A percentile compares a stretch with the other conserved stretches of the same genome.
These are phyloP conservation scores for Linderniella brevidens DNA, from an alignment of 257 asterid genomes.

Conservation along the genomic window DNA sequence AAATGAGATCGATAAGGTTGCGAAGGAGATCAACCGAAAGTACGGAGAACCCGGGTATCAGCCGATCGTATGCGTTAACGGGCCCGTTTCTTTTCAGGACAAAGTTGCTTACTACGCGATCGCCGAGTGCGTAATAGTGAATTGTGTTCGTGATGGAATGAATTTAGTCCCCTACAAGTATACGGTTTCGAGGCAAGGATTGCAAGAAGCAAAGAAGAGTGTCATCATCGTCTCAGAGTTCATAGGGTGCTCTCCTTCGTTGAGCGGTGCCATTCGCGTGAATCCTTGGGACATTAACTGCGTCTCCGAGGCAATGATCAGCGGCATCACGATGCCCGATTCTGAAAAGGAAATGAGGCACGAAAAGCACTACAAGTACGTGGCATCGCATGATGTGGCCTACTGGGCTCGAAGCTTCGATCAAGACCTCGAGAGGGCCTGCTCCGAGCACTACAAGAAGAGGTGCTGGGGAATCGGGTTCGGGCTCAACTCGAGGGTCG, in stretches of 20 bases:
- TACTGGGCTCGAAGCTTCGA: constrained; percentile 77
- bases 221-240: constrained; percentile 75
- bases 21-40: constrained; percentile 27
- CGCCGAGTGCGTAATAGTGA: constrained; percentile 77
- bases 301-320: constrained; percentile 53
- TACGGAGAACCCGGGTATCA: constrained; percentile 34
- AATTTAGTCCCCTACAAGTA: constrained; percentile 85
- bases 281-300: constrained; percentile 68
- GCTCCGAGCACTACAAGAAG: constrained; percentile 46
- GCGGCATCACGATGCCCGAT: constrained; percentile 44
- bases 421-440: constrained; percentile 65
- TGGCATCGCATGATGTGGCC: constrained; percentile 62
- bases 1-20: constrained; percentile 36
- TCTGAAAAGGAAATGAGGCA: constrained; percentile 64
- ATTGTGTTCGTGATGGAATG: constrained; percentile 90
- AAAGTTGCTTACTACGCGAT: constrained; percentile 52
- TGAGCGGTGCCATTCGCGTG: constrained; percentile 85
- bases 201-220: constrained; percentile 27
- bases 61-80: constrained; percentile 60
- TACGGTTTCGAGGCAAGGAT: constrained; percentile 61
- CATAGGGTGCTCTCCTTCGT: constrained; percentile 88
- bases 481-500: constrained; percentile 50
- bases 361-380: constrained; percentile 69
- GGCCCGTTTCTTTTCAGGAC: constrained; percentile 44
- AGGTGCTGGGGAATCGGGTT: constrained; percentile 92